Evolutionary conservation across 2,329 filamentous ascomycete genomes (phyloP).

Genomic region (Colletotrichum gigasporum): DNA sequence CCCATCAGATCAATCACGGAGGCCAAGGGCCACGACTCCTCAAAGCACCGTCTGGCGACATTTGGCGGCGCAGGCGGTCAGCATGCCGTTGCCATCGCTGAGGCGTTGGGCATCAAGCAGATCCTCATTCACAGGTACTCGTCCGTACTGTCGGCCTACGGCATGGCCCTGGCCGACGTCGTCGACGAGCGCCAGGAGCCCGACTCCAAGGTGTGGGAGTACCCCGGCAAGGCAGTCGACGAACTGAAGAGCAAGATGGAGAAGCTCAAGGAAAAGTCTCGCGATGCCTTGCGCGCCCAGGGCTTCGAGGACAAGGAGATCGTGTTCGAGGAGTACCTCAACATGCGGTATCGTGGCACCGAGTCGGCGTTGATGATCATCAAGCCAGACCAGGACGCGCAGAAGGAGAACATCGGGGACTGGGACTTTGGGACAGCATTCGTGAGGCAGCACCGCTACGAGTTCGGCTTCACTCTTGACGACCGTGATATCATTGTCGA

Average conservation of each 20-base stretch:
- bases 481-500: slow-evolving; percentile 91
- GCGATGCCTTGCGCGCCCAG: slow-evolving; percentile 74
- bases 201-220: slow-evolving; percentile 70
- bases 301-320: slow-evolving; percentile 81
- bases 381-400: slow-evolving; percentile 70
- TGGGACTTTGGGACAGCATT: slow-evolving; percentile 91
- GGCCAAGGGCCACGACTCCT: slow-evolving; percentile 90
- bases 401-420: slow-evolving; percentile 70
- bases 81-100: slow-evolving; percentile 90
- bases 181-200: slow-evolving; percentile 91
- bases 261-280: slow-evolving; percentile 81
- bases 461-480: slow-evolving; percentile 89
- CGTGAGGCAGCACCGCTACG: slow-evolving; percentile 86
- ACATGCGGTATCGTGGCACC: slow-evolving; percentile 91
- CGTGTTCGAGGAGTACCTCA: slow-evolving; percentile 90
- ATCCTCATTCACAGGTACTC: slow-evolving; percentile 90
- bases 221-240: slow-evolving; percentile 64
- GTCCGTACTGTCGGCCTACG: slow-evolving; percentile 88
- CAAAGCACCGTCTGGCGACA: slow-evolving; percentile 87
- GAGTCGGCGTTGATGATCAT: slow-evolving; percentile 92
- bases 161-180: slow-evolving; percentile 92
- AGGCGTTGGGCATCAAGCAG: slow-evolving; percentile 83
- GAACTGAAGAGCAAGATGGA: slow-evolving; percentile 79
- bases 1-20: slow-evolving; percentile 92
- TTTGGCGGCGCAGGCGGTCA: slow-evolving; percentile 94